A percentile compares a stretch with the other conserved stretches of the same genome.
Evolutionary conservation across 2,329 filamentous ascomycete genomes (phyloP).

Genomic region (Stachybotrys echinatus): DNA sequence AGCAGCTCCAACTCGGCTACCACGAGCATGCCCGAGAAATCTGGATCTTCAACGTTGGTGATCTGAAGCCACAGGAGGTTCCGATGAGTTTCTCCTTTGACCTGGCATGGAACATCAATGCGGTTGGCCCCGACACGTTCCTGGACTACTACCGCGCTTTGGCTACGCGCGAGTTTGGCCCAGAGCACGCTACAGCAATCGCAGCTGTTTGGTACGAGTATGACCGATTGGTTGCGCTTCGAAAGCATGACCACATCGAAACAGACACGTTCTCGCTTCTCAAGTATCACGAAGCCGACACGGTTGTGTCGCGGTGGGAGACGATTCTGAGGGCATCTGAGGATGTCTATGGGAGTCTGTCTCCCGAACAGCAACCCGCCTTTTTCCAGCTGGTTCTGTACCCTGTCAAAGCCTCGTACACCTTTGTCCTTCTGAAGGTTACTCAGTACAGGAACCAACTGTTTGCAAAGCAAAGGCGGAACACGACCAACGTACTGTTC

Average conservation of each 20-base stretch:
- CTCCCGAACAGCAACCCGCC: constrained; percentile 37
- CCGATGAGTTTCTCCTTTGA: constrained; percentile 53
- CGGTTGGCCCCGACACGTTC: constrained; percentile 16
- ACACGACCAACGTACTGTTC: constrained; percentile 44
- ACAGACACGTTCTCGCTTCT: constrained; percentile 49
- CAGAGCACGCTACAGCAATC: constrained; percentile 35
- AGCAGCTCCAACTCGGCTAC: constrained; percentile 45
- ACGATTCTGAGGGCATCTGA: constrained; percentile 36
- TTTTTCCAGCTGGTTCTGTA: constrained; percentile 59
- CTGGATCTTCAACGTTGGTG: constrained; percentile 62
- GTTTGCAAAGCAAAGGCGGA: constrained; percentile 48
- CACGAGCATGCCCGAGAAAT: constrained; percentile 51
- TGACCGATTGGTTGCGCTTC: constrained; percentile 38
- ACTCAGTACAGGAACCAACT: constrained; percentile 42
- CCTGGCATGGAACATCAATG: constrained; percentile 35
- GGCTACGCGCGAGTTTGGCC: constrained; percentile 48
- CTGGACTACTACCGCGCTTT: constrained; percentile 1
- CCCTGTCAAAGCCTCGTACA: constrained; percentile 50
- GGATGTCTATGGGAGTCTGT: constrained; percentile 35
- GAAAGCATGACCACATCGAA: constrained; percentile 56
- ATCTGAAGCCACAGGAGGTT: constrained; percentile 56
- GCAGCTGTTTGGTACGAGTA: constrained; percentile 47
- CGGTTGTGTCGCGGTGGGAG: constrained; percentile 44
- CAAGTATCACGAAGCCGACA: constrained; percentile 54
- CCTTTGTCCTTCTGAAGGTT: constrained; percentile 42